A percentile compares a stretch with the other conserved stretches of the same genome.
Evolutionary conservation across 2,329 filamentous ascomycete genomes (phyloP).

Genomic region (Metarhizium robertsii): DNA sequence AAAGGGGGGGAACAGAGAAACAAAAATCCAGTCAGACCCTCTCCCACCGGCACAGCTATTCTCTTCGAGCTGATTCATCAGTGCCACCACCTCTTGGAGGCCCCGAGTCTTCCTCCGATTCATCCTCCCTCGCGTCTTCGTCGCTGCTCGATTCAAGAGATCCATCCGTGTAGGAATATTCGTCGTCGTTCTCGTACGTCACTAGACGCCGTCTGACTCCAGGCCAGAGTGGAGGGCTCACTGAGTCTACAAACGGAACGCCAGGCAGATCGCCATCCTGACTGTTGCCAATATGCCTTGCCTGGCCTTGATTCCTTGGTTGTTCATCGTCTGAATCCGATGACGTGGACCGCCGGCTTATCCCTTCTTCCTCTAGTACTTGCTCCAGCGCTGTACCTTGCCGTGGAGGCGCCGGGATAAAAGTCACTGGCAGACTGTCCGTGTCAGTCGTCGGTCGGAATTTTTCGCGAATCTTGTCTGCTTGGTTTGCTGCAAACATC

Average conservation of each 20-base stretch:
- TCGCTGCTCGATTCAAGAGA: constrained; percentile 9
- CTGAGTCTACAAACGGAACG: constrained; percentile 15
- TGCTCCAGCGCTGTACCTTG: constrained; percentile 46
- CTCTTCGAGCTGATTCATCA: background rate
- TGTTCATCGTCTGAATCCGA: constrained; percentile 6
- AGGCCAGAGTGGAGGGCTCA: constrained; percentile 31
- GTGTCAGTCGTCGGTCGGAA: constrained; percentile 45
- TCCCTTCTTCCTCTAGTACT: constrained; percentile 44
- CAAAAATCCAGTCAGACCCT: background rate
- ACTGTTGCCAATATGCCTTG: constrained; percentile 10
- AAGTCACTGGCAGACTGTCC: constrained; percentile 46
- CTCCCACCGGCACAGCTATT: background rate
- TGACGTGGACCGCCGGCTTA: constrained; percentile 3
- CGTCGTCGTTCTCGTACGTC: constrained; percentile 24
- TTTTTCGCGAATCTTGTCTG: constrained; percentile 48
- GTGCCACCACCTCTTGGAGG: background rate
- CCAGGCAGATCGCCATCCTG: constrained; percentile 8
- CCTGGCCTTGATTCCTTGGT: constrained; percentile 8
- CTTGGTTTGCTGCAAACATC: constrained; percentile 51
- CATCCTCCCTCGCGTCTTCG: background rate
- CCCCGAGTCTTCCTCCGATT: constrained; percentile 1
- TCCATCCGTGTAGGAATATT: constrained; percentile 16
- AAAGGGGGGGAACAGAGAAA: no score
- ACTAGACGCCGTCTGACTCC: constrained; percentile 24
- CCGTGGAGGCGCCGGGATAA: constrained; percentile 54